Conservation (phyloP, 495 filamentous ascomycete species). For the Usnea hakonensis region DNA sequence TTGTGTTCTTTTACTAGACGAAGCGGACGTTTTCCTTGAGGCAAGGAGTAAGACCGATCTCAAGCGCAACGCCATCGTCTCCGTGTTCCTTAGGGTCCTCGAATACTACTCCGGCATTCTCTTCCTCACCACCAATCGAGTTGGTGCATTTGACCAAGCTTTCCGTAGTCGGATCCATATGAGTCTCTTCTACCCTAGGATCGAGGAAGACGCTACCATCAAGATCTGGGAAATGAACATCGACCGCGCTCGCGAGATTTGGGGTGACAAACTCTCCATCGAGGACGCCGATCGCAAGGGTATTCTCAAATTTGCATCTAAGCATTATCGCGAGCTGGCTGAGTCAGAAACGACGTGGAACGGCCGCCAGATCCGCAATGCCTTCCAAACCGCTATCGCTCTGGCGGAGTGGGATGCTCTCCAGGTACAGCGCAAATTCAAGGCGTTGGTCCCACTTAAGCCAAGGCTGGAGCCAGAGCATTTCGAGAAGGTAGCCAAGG, state of each 20-base stretch:
- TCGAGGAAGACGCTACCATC: slow-evolving; percentile 27
- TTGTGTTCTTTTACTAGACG: slow-evolving; percentile 36
- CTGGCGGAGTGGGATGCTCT: slow-evolving; percentile 30
- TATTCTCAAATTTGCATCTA: not conserved
- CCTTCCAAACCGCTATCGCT: slow-evolving; percentile 30
- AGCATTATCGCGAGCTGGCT: not conserved
- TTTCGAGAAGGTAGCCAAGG: slow-evolving; percentile 6
- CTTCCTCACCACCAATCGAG: not conserved
- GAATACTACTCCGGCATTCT: not conserved
- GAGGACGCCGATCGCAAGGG: not conserved
- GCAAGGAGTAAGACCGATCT: slow-evolving; percentile 29
- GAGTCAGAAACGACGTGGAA: not conserved
- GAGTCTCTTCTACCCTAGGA: slow-evolving; percentile 18
- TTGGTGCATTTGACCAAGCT: slow-evolving; percentile 11
- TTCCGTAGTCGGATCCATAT: slow-evolving; percentile 45
- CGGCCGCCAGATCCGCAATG: not conserved
- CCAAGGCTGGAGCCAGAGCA: not conserved
- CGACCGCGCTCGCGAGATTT: slow-evolving; percentile 39
- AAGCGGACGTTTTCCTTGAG: not conserved
- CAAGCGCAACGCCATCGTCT: slow-evolving; percentile 37
- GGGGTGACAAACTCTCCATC: slow-evolving; percentile 29
- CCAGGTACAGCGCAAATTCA: not conserved
- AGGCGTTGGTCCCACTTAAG: not conserved
- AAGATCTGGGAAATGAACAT: slow-evolving; percentile 31
- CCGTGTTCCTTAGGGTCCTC: not conserved